Evolutionary conservation across 208 protist genomes (phyloP).

Genomic region (Angomonas ambiguus): DNA sequence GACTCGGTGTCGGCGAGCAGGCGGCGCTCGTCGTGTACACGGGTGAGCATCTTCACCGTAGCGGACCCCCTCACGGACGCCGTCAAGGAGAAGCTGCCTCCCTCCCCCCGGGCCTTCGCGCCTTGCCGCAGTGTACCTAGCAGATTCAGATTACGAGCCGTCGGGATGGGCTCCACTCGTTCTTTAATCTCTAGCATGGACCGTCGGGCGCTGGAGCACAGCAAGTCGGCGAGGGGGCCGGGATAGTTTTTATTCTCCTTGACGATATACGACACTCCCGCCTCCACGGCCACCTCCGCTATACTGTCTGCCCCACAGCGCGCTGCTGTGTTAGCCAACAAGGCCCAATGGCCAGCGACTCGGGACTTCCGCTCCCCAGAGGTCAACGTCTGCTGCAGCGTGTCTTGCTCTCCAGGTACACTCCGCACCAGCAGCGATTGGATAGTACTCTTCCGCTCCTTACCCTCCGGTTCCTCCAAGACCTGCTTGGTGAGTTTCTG

Average conservation of each 20-base stretch:
- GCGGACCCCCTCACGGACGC: slow-evolving; percentile 1
- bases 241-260: slow-evolving; percentile 15
- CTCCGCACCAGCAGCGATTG: slow-evolving; percentile 35
- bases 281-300: slow-evolving; percentile 41
- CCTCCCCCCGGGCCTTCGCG: background rate
- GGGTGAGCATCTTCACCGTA: background rate
- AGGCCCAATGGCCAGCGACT: slow-evolving; percentile 55
- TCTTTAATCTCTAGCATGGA: slow-evolving; percentile 13
- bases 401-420: slow-evolving; percentile 39
- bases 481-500: slow-evolving; percentile 21
- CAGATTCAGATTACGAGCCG: slow-evolving; percentile 34
- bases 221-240: slow-evolving; percentile 44
- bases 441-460: slow-evolving; percentile 31
- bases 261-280: slow-evolving; percentile 32
- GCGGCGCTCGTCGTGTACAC: background rate
- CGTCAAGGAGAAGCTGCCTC: background rate
- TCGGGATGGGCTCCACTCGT: background rate
- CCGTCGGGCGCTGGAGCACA: slow-evolving; percentile 41
- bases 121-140: slow-evolving; percentile 17
- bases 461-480: slow-evolving; percentile 16
- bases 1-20: slow-evolving; percentile 4
- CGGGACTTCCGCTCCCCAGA: slow-evolving; percentile 22
- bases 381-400: slow-evolving; percentile 20
- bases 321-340: slow-evolving; percentile 48
- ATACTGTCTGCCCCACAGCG: slow-evolving; percentile 35